Evolutionary conservation across 441 rosid species (phyloP).

Genomic region (Geranium incanum): DNA sequence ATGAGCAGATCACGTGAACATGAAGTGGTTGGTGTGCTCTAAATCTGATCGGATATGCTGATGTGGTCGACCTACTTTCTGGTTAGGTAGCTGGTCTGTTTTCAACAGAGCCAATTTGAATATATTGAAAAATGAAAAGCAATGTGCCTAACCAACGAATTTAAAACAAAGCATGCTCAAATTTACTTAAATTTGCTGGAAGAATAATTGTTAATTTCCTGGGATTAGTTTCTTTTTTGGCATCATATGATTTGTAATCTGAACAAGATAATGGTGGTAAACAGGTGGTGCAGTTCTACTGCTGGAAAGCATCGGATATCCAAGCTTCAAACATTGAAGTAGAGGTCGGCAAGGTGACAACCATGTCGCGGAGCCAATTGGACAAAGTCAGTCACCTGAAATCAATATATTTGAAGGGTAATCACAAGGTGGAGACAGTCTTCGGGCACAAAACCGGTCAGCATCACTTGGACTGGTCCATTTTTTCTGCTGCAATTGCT

Average conservation of each 20-base stretch:
- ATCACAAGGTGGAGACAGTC: constrained; percentile 25
- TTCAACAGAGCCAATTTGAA: not conserved
- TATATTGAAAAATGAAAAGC: not conserved
- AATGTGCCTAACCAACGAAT: not conserved
- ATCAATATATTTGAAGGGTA: constrained; percentile 35
- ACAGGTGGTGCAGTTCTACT: constrained; percentile 60
- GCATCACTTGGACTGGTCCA: constrained; percentile 31
- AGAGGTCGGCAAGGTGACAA: constrained; percentile 21
- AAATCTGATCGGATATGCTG: not conserved
- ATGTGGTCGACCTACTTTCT: not conserved
- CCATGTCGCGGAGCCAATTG: constrained; percentile 34
- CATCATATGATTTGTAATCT: not conserved
- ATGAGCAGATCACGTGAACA: not conserved
- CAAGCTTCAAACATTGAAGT: constrained; percentile 13
- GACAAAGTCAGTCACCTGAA: constrained; percentile 34
- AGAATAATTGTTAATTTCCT: not conserved
- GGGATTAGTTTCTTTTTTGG: not conserved
- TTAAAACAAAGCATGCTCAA: not conserved
- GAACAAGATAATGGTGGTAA: constrained; percentile 9
- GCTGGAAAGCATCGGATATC: constrained; percentile 44
- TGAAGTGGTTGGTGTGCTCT: no score
- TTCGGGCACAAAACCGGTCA: constrained; percentile 18
- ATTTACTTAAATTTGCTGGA: not conserved
- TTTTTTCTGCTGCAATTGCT: constrained; percentile 34
- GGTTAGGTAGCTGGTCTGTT: not conserved